Evolutionary conservation across 179 eudicot genomes (phyloP).

Genomic region (Gypsophila paniculata): DNA sequence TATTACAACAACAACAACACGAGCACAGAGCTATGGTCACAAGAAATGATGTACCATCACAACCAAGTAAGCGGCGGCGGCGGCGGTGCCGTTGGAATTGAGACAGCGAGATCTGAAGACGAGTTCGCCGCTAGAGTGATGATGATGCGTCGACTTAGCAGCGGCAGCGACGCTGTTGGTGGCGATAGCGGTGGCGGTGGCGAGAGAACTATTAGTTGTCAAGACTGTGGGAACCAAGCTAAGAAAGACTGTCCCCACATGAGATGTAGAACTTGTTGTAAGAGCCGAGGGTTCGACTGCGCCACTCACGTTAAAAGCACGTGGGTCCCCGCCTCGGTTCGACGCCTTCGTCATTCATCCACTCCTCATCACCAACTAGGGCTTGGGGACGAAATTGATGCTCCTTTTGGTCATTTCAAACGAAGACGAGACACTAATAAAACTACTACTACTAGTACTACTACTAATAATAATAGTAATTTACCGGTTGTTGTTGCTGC

Average conservation of each 20-base stretch:
- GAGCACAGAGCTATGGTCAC: slow-evolving; percentile 36
- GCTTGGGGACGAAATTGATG: background rate
- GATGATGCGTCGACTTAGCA: slow-evolving; percentile 27
- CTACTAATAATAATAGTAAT: background rate
- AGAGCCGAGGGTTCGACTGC: slow-evolving; percentile 76
- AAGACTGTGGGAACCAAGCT: slow-evolving; percentile 91
- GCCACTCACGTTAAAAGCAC: slow-evolving; percentile 82
- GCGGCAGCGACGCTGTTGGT: slow-evolving; percentile 16
- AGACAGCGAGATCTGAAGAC: slow-evolving; percentile 20
- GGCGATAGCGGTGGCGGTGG: slow-evolving; percentile 24
- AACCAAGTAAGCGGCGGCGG: background rate
- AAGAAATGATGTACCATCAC: slow-evolving; percentile 12
- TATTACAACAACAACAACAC: slow-evolving; percentile 1
- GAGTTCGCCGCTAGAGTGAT: slow-evolving; percentile 9
- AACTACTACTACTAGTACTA: background rate
- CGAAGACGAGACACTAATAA: slow-evolving; percentile 7
- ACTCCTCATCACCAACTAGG: slow-evolving; percentile 17
- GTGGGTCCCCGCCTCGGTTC: slow-evolving; percentile 77
- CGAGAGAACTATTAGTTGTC: slow-evolving; percentile 44
- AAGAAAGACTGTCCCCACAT: slow-evolving; percentile 74
- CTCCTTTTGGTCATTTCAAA: slow-evolving; percentile 3
- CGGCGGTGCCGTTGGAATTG: too few relatives aligned
- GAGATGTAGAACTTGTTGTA: slow-evolving; percentile 91
- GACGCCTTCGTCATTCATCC: slow-evolving; percentile 51
- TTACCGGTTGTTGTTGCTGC: background rate